Conservation (phyloP, 352 stramenopile species). For the Globisporangium okanoganense region DNA sequence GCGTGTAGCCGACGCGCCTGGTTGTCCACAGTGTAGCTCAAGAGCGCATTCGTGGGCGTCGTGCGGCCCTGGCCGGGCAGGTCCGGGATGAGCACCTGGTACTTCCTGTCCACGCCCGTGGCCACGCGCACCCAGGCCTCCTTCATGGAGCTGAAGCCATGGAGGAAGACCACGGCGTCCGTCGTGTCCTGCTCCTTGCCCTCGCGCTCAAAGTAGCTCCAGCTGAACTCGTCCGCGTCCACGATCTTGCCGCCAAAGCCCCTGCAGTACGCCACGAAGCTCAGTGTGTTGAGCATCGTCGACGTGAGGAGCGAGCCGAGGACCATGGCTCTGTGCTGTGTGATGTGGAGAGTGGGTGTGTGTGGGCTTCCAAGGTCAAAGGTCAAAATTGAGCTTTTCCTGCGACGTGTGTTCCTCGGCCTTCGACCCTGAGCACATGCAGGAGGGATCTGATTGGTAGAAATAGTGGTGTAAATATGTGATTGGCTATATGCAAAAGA, state of each 20-base stretch:
- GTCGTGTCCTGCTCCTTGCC: constrained; percentile 26
- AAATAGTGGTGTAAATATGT: neutral
- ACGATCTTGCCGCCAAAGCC: constrained; percentile 50
- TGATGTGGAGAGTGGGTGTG: neutral
- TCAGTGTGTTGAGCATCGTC: constrained; percentile 36
- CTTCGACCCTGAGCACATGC: neutral
- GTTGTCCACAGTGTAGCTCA: constrained; percentile 48
- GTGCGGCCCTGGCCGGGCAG: constrained; percentile 62
- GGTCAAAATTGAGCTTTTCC: neutral
- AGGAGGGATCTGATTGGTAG: neutral
- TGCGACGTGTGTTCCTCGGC: neutral
- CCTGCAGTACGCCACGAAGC: constrained; percentile 46
- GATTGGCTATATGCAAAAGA: neutral
- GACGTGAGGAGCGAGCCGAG: constrained; percentile 20
- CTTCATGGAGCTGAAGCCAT: constrained; percentile 73
- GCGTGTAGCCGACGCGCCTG: constrained; percentile 53
- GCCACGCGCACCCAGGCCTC: constrained; percentile 63
- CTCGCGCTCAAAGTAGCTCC: constrained; percentile 70
- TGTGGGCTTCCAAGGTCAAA: neutral
- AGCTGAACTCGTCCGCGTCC: constrained; percentile 53
- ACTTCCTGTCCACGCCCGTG: constrained; percentile 46
- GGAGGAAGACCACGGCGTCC: constrained; percentile 65
- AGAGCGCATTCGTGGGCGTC: constrained; percentile 34
- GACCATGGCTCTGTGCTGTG: constrained; percentile 12
- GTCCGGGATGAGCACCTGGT: constrained; percentile 60